Evolutionary conservation across 1,284 basidiomycete genomes (phyloP).

Genomic region (Malassezia vespertilionis): DNA sequence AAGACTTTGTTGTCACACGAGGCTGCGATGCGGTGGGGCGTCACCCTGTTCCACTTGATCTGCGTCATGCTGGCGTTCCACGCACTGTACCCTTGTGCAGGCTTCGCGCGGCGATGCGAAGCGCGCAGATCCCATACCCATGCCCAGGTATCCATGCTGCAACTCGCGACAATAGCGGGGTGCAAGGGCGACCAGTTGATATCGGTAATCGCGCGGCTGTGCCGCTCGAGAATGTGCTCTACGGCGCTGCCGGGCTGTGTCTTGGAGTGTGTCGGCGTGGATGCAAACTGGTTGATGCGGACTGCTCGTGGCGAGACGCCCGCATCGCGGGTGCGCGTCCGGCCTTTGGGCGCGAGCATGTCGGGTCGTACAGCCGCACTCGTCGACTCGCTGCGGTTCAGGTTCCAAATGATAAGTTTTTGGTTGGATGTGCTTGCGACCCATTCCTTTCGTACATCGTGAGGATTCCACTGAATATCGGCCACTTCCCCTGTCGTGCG

Average conservation of each 20-base stretch:
- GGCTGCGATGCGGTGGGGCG: constrained; percentile 27
- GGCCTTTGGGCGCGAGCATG: background rate
- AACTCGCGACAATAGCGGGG: constrained; percentile 40
- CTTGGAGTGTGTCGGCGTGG: constrained; percentile 1
- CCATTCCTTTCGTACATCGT: constrained; percentile 68
- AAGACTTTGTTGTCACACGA: constrained; percentile 43
- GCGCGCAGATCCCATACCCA: constrained; percentile 45
- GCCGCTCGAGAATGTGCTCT: constrained; percentile 37
- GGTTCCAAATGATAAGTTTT: constrained; percentile 93
- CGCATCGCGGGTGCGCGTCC: background rate
- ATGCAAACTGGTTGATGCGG: constrained; percentile 4
- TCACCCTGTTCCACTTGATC: constrained; percentile 38
- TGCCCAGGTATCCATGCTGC: constrained; percentile 45
- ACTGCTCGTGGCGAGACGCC: constrained; percentile 7
- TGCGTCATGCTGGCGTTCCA: constrained; percentile 46
- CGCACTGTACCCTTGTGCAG: constrained; percentile 39
- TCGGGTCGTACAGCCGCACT: constrained; percentile 4
- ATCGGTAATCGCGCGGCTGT: constrained; percentile 44
- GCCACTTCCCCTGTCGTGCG: constrained; percentile 94
- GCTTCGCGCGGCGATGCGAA: constrained; percentile 20
- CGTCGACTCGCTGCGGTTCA: constrained; percentile 49
- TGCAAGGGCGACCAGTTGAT: constrained; percentile 46
- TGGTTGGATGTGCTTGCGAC: constrained; percentile 91
- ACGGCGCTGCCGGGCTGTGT: constrained; percentile 4
- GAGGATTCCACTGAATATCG: constrained; percentile 88